These are phyloP conservation scores for Penicillium oxalicum DNA, from an alignment of 2,329 filamentous ascomycete species.

Conservation along the genomic window DNA sequence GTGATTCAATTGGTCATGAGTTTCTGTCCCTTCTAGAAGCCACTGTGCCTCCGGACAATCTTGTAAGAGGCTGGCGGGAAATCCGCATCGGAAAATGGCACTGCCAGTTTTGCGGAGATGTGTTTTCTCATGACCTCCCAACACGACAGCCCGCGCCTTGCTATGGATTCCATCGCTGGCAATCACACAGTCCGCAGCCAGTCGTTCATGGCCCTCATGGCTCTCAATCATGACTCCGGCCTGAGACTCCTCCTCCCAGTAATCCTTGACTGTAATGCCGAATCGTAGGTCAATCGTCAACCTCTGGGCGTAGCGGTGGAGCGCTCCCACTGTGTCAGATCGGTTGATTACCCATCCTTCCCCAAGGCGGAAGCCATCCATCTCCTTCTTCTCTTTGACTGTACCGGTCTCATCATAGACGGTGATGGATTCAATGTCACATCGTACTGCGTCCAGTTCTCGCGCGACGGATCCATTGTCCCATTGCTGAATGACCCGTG, in stretches of 20 bases:
- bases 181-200: background rate
- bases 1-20: background rate
- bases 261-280: background rate
- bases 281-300: background rate
- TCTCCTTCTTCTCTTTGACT: background rate
- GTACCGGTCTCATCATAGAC: background rate
- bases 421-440: background rate
- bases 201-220: too few species aligned
- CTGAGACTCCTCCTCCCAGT: background rate
- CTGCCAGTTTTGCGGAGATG: background rate
- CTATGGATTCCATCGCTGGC: background rate
- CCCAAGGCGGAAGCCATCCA: background rate
- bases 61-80: background rate
- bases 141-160: background rate
- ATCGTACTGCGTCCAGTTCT: background rate
- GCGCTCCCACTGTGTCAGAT: background rate
- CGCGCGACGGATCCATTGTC: background rate
- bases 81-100: background rate
- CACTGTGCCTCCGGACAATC: background rate
- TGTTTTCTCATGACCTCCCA: too few species aligned
- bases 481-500: background rate
- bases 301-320: background rate
- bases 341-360: background rate
- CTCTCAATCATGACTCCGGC: background rate
- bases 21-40: background rate